phyloP scores from a whole-genome alignment of 768 basidiomycete species.

The Mrakia frigida region DNA sequence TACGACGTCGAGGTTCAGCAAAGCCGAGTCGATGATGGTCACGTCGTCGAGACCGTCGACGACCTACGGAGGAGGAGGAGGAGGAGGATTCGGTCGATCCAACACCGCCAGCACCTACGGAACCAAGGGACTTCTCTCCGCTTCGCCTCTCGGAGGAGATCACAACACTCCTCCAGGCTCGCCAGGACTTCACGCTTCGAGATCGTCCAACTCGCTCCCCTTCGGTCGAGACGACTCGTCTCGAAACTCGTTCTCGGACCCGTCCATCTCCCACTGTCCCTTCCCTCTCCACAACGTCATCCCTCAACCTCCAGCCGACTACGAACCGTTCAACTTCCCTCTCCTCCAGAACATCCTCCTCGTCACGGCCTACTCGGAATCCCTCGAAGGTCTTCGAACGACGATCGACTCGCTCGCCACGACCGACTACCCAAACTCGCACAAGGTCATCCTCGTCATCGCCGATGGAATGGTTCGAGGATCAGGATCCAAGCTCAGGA shows the following conservation, averaged over 20 bases:
- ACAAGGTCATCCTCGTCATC: slow-evolving; percentile 91
- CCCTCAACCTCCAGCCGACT: slow-evolving; percentile 84
- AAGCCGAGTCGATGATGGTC: slow-evolving; percentile 59
- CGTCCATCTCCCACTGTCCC: slow-evolving; percentile 56
- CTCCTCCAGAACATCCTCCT: slow-evolving; percentile 89
- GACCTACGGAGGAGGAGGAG: slow-evolving; percentile 38
- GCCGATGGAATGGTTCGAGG: slow-evolving; percentile 99
- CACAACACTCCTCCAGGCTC: slow-evolving; percentile 70
- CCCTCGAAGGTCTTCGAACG: slow-evolving; percentile 88
- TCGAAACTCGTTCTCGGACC: slow-evolving; percentile 38
- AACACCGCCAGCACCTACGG: slow-evolving; percentile 48
- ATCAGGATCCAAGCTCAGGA: slow-evolving; percentile 77
- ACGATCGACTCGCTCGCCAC: slow-evolving; percentile 98
- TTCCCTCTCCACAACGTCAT: slow-evolving; percentile 87
- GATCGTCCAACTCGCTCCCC: slow-evolving; percentile 70
- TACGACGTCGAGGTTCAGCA: slow-evolving; percentile 56
- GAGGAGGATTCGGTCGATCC: slow-evolving; percentile 32
- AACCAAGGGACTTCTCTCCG: slow-evolving; percentile 43
- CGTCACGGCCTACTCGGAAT: slow-evolving; percentile 97
- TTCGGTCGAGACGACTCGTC: slow-evolving; percentile 50
- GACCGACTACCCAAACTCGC: slow-evolving; percentile 96
- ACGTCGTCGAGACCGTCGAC: slow-evolving; percentile 41
- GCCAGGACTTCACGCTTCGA: slow-evolving; percentile 65
- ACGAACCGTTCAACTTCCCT: slow-evolving; percentile 92
- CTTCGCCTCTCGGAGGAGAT: slow-evolving; percentile 34